Base-by-base conservation (phyloP, 495 filamentous ascomycete species). In the Aspergillus indologenus region DNA sequence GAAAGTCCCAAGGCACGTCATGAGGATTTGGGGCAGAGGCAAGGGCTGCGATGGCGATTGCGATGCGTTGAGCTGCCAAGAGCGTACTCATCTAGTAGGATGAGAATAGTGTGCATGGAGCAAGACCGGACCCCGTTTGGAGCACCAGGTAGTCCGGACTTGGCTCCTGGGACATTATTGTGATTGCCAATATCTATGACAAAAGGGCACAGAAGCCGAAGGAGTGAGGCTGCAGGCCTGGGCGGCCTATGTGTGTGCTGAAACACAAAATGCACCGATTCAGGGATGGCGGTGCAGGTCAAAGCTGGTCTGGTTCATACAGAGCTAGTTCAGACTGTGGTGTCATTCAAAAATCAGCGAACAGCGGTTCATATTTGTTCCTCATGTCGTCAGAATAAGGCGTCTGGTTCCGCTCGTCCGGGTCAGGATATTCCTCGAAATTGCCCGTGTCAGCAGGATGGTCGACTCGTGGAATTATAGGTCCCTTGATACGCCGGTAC, bases 361-460 rank as follows among this genome's bases (percentile, higher is more conserved):
- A 96, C 60, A 84, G 80, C 53, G 81, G 70, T 59, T 96, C 92
- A 65, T 90, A 95, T 72, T 88, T 88, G 67, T 78, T 67, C 63
- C 77, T 81, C 78, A 94, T 77, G 22, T 92, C 89, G 11, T 85
- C 80, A 5, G 87, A 89, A 68, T 96, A 96, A n/a, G 71, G 42
- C 45, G 64, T 73, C 71, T 61, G 67, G 72, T 64, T 82, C 75
- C 67, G 87, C 77, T 65, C 80, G 24, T 79, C 78, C 18, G 84
- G 82, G 24, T 81, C 78, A 71, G 85, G 90, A 64, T 97, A 98
- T 49, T 91, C 81, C 60, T 96, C 93, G 61, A 97, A 98, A 70
- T 94, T 96, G 54, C 88, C 84, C 5, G 90, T 86, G 68, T 98
- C 93, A 15, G 90, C 91, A 3, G 89, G 82, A 60, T 87, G 88